These are phyloP conservation scores for Leucoagaricus sp. DNA, from an alignment of 1,284 basidiomycete species.

Conservation along the genomic window DNA sequence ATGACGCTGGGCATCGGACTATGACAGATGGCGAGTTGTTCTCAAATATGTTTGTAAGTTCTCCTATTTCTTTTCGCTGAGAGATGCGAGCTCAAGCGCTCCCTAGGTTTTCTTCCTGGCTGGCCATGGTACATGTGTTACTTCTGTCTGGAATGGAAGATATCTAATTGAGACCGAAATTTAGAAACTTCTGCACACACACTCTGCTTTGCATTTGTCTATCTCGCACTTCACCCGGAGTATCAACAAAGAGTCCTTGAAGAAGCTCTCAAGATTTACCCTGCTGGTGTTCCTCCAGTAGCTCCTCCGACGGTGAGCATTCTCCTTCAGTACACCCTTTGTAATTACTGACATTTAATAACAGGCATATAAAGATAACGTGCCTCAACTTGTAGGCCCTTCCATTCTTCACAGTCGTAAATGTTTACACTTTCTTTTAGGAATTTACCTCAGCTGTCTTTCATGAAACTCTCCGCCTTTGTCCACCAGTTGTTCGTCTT, in stretches of 20 bases:
- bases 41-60: conserved; percentile 45
- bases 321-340: conserved; percentile 11
- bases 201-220: conserved; percentile 38
- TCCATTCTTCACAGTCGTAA: background rate
- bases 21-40: conserved; percentile 45
- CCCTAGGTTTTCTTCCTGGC: conserved; percentile 41
- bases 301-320: conserved; percentile 23
- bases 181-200: conserved; percentile 48
- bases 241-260: conserved; percentile 43
- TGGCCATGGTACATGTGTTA: conserved; percentile 36
- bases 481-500: conserved; percentile 40
- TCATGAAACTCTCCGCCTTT: conserved; percentile 44
- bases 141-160: background rate
- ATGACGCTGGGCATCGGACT: conserved; percentile 24
- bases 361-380: conserved; percentile 8
- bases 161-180: background rate
- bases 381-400: conserved; percentile 10
- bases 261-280: conserved; percentile 39
- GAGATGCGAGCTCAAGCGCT: background rate
- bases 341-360: background rate
- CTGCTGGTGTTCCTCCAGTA: conserved; percentile 26
- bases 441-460: conserved; percentile 43
- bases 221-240: conserved; percentile 49
- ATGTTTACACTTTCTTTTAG: conserved; percentile 24
- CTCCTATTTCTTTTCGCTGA: background rate